These are phyloP conservation scores for Cladosporium sp. DNA, from an alignment of 2,329 filamentous ascomycete genomes.

Conservation along the genomic window DNA sequence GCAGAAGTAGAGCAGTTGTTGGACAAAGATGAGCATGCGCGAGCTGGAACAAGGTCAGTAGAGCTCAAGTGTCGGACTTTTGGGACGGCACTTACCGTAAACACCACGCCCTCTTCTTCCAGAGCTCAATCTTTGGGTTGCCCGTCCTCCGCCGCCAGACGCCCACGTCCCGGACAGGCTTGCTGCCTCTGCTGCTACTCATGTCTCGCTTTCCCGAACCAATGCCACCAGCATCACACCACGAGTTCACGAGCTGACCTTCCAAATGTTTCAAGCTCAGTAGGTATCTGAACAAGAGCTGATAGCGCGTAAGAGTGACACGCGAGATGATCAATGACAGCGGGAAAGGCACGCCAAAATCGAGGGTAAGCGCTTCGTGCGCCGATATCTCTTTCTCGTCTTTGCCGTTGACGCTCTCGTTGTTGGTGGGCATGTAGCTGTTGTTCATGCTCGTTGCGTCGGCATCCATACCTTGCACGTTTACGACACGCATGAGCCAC, in stretches of 20 bases:
- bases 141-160: constrained; percentile 16
- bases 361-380: constrained; percentile 89
- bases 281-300: constrained; percentile 92
- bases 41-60: constrained; percentile 11
- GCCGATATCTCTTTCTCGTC: constrained; percentile 85
- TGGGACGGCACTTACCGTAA: constrained; percentile 56
- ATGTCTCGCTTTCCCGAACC: constrained; percentile 11
- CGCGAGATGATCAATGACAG: constrained; percentile 92
- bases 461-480: constrained; percentile 87
- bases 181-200: constrained; percentile 3
- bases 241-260: constrained; percentile 79
- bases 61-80: not conserved
- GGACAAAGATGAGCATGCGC: constrained; percentile 94
- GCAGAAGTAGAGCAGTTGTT: constrained; percentile 95
- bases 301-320: constrained; percentile 95
- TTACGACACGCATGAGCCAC: constrained; percentile 93
- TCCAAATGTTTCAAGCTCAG: constrained; percentile 88
- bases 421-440: constrained; percentile 67
- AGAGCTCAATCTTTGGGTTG: constrained; percentile 74
- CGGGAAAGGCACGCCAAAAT: constrained; percentile 92
- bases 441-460: constrained; percentile 55
- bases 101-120: constrained; percentile 92
- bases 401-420: constrained; percentile 57
- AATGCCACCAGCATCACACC: constrained; percentile 61
- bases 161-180: not conserved